Percentiles rank a stretch among this genome's conserved stretches.
phyloP scores from a whole-genome alignment of 2,329 filamentous ascomycete species.

The Fusarium paranaense region DNA sequence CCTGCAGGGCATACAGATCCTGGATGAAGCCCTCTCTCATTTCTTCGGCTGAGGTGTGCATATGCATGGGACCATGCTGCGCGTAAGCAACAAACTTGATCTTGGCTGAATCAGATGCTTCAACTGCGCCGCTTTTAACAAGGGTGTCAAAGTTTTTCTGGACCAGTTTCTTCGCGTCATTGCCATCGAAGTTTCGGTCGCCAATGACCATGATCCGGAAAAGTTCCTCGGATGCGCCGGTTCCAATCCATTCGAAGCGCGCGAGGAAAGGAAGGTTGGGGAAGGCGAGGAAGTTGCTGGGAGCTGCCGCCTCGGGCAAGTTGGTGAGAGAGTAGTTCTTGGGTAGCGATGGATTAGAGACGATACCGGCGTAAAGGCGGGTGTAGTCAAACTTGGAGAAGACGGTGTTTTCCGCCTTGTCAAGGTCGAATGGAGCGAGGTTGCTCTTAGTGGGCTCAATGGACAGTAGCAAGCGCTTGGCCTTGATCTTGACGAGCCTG shows the following conservation, averaged over 20 bases:
- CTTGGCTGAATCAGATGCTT: slow-evolving; percentile 26
- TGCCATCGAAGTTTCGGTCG: slow-evolving; percentile 28
- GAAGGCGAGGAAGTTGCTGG: slow-evolving; percentile 34
- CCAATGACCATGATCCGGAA: slow-evolving; percentile 49
- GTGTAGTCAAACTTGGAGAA: slow-evolving; percentile 51
- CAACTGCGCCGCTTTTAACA: slow-evolving; percentile 43
- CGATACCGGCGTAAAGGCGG: slow-evolving; percentile 48
- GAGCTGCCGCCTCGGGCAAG: slow-evolving; percentile 29
- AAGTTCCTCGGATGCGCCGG: slow-evolving; percentile 35
- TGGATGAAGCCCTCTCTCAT: slow-evolving; percentile 56
- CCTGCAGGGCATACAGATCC: slow-evolving; percentile 56
- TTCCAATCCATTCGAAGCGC: slow-evolving; percentile 47
- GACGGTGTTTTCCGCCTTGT: slow-evolving; percentile 44
- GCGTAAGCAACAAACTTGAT: slow-evolving; percentile 50
- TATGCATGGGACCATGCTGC: slow-evolving; percentile 52
- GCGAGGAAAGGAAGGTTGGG: slow-evolving; percentile 36
- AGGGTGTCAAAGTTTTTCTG: slow-evolving; percentile 44
- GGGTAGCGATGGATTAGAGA: slow-evolving; percentile 44
- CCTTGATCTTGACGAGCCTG: slow-evolving; percentile 43
- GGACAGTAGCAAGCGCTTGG: slow-evolving; percentile 51
- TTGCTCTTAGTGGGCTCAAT: slow-evolving; percentile 50
- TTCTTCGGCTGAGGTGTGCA: slow-evolving; percentile 47
- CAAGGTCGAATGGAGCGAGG: slow-evolving; percentile 48
- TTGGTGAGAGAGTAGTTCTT: slow-evolving; percentile 38
- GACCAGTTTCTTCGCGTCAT: slow-evolving; percentile 42